phyloP scores from a whole-genome alignment of 257 asterid genomes.

The Mentha longifolia region DNA sequence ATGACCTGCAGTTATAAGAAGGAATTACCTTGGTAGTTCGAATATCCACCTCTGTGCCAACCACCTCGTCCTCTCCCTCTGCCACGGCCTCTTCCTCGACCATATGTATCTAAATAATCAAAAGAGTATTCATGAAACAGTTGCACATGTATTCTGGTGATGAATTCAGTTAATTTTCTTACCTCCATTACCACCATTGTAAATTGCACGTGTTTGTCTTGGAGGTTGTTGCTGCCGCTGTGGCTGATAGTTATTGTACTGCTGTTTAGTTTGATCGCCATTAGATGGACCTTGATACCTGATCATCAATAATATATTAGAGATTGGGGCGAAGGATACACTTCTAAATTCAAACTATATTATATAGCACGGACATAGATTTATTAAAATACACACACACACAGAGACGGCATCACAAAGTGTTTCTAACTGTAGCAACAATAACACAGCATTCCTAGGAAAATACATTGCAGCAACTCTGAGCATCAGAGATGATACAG shows the following conservation, averaged over 20 bases:
- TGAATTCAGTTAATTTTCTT: constrained; percentile 2
- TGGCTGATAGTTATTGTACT: constrained; percentile 59
- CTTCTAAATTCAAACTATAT: background rate
- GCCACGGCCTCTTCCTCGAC: constrained; percentile 87
- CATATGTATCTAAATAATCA: constrained; percentile 63
- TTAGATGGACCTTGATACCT: constrained; percentile 88
- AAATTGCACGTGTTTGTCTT: constrained; percentile 60
- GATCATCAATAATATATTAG: constrained; percentile 11
- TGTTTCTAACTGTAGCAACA: constrained; percentile 1
- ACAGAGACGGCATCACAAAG: background rate
- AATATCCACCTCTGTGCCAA: constrained; percentile 89
- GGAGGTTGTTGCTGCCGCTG: constrained; percentile 69
- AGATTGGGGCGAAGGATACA: background rate
- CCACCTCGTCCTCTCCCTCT: constrained; percentile 84
- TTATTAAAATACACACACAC: background rate
- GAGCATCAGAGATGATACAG: background rate
- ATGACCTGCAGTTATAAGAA: constrained; percentile 7
- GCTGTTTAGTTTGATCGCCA: constrained; percentile 58
- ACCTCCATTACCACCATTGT: constrained; percentile 71
- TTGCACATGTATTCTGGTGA: background rate
- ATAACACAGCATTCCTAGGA: background rate
- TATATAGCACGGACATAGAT: background rate
- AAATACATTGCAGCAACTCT: too few relatives aligned
- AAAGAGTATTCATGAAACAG: constrained; percentile 10
- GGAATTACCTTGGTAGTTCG: constrained; percentile 56